A percentile compares a stretch with the other conserved stretches of the same genome.
Conservation (phyloP, 192 early-diverging fungal species). For the Coemansia sp. region DNA sequence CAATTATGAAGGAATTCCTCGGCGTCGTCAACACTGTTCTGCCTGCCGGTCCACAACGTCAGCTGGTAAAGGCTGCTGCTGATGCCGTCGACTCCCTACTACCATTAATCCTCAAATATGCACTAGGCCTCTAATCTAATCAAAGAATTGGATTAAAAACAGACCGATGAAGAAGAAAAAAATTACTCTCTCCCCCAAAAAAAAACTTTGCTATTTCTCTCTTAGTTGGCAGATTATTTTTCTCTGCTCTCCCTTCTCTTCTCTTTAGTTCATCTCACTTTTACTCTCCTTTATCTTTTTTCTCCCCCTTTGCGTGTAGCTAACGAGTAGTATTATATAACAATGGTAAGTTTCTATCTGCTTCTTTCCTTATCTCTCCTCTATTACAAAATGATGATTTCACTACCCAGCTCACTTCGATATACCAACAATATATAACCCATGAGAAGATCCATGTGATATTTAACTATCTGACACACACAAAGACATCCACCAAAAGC, state of each 20-base stretch:
- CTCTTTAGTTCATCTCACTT: conserved; percentile 12
- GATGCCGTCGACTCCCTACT: conserved; percentile 44
- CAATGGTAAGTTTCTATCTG: conserved; percentile 12
- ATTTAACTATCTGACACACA: conserved; percentile 17
- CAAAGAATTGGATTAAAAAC: conserved; percentile 5
- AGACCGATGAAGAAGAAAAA: not conserved
- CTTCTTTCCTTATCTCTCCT: not conserved
- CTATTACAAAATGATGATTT: conserved; percentile 37
- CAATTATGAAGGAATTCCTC: conserved; percentile 41
- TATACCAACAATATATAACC: conserved; percentile 31
- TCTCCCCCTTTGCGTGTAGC: conserved; percentile 1
- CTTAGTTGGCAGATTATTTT: not conserved
- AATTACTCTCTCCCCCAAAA: not conserved
- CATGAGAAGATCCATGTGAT: conserved; percentile 47
- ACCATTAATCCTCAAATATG: conserved; percentile 53
- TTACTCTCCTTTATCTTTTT: conserved; percentile 6
- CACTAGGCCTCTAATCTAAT: conserved; percentile 31
- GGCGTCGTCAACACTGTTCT: conserved; percentile 24
- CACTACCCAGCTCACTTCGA: conserved; percentile 58
- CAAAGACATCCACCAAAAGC: conserved; percentile 5
- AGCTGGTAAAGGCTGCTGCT: conserved; percentile 44
- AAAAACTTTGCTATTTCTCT: conserved; percentile 11
- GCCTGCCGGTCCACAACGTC: conserved; percentile 35
- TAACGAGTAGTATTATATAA: conserved; percentile 5
- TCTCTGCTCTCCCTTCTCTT: conserved; percentile 5